These are phyloP conservation scores for Galerina sulciceps DNA, from an alignment of 768 basidiomycete genomes.

Conservation along the genomic window DNA sequence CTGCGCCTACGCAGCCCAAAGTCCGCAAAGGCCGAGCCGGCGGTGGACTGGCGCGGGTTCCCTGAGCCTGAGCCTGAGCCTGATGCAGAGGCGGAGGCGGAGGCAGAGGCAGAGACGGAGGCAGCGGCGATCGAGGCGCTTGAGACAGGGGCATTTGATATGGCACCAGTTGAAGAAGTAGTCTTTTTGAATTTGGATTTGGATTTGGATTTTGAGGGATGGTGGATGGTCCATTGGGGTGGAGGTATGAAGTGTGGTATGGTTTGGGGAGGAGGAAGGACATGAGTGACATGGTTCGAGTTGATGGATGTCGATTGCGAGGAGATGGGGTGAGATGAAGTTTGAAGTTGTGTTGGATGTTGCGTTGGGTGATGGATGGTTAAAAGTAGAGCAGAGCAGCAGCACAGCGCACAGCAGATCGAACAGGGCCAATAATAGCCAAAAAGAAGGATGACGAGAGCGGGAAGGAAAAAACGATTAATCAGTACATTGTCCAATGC, in stretches of 20 bases:
- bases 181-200: no score
- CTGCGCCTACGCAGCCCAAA: conserved; percentile 18
- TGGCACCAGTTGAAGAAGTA: no score
- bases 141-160: no score
- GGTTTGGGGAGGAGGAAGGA: conserved; percentile 11
- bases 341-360: no score
- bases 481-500: no score
- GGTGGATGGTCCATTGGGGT: background rate
- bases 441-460: no score
- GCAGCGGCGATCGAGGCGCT: background rate
- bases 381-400: no score
- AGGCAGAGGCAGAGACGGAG: background rate
- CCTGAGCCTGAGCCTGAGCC: background rate
- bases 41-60: background rate
- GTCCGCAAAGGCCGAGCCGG: conserved; percentile 11
- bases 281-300: background rate
- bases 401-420: no score
- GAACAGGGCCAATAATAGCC: no score
- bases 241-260: background rate
- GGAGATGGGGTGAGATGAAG: background rate
- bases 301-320: background rate
- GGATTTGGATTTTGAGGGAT: background rate
- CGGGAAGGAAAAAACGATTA: no score
- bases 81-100: background rate
- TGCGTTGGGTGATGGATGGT: no score